Base-by-base conservation (phyloP, 345 rosid genomes). In the Citrus reticulata region DNA sequence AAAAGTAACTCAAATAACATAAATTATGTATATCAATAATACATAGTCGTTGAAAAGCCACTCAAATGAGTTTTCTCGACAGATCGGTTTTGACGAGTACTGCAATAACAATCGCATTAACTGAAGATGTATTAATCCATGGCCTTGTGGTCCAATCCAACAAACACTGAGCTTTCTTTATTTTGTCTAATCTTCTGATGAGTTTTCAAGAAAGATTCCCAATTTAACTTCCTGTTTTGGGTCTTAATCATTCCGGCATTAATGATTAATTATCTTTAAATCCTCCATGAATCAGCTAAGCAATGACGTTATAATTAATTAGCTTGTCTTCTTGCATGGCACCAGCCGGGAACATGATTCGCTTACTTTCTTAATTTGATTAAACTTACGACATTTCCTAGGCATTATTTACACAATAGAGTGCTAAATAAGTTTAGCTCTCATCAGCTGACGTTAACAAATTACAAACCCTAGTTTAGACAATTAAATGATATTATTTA, bases 321-420 rank as follows among this genome's bases (percentile, higher is more conserved):
- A 22, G 17, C 62, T 76, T 76, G 79, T 76, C 79, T 66, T 42
- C 73, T 76, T 76, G 64, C 64, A 24, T 17, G 63, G 62, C 49
- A 22, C n/a, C 16, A 46, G 24, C 35, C 8, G 64, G 66, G 8
- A 57, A 59, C 65, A 73, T 24, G 49, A 37, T 57, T 57, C 64
- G 22, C 62, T 4, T 51, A 30, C 5, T 70, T 19, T 39, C 42
- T 71, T 51, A 20, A 30, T 71, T 60, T 58, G 66, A 57, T 57
- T 57, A 34, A 72, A 57, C 6, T 20, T 30, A 3, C n/a, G 32
- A 63, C 11, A 6, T 11, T 24, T 68, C 55, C 13, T 5, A 42
- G 51, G n/a, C 59, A 46, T 70, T 25, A 24, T 5, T 40, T 24
- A 70, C 4, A 1, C 6, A 61, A n/a, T 11, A 25, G 7, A 25